Evolutionary conservation across 2,329 filamentous ascomycete genomes (phyloP).

Genomic region (Rosellinia necatrix): DNA sequence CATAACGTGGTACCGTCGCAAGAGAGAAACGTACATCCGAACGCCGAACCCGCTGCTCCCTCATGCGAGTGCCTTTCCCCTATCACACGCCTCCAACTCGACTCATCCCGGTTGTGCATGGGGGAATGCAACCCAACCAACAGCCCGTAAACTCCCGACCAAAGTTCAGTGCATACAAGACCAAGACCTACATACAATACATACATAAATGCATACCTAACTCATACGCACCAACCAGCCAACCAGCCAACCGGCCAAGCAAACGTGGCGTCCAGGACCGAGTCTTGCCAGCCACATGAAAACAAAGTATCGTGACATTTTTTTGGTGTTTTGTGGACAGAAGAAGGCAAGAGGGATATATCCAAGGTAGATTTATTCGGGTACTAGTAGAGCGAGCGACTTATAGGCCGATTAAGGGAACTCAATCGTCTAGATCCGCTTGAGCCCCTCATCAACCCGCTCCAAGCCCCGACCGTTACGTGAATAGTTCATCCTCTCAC

Average conservation of each 20-base stretch:
- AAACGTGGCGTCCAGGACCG: neutral
- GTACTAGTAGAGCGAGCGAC: too few species aligned
- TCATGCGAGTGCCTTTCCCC: neutral
- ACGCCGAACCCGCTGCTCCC: too few species aligned
- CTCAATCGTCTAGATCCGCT: constrained; percentile 1
- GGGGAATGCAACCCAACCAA: too few species aligned
- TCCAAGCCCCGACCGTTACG: neutral
- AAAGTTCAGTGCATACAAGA: too few species aligned
- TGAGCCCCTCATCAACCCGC: constrained; percentile 16
- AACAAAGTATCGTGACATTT: neutral
- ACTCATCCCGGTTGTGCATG: neutral
- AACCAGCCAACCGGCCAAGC: too few species aligned
- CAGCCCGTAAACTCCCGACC: constrained; percentile 1
- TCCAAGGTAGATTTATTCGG: neutral
- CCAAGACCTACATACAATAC: too few species aligned
- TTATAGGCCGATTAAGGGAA: neutral
- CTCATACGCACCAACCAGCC: too few species aligned
- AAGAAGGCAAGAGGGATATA: neutral
- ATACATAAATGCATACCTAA: too few species aligned
- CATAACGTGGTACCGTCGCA: too few species aligned
- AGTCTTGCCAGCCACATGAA: neutral
- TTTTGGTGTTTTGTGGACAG: neutral
- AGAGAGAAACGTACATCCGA: neutral
- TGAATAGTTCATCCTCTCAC: neutral
- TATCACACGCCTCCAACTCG: constrained; percentile 6